Evolutionary conservation across 2,329 filamentous ascomycete genomes (phyloP).

Genomic region (Cladosporium sp.): DNA sequence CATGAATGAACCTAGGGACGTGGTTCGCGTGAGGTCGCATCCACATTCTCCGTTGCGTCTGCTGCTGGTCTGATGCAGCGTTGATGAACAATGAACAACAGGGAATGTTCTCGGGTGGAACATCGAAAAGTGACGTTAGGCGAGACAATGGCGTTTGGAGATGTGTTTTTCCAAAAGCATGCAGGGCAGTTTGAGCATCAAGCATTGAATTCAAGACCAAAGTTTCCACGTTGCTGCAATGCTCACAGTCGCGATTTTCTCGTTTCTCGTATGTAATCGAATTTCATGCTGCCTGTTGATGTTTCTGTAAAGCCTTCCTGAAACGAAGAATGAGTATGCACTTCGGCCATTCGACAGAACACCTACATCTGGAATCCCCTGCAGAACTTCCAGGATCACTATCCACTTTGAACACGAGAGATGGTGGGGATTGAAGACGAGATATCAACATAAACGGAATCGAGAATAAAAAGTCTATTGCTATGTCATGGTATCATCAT

Average conservation of each 20-base stretch:
- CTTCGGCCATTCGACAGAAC: no score
- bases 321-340: no score
- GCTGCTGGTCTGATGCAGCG: neutral
- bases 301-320: neutral
- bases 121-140: neutral
- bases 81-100: neutral
- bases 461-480: neutral
- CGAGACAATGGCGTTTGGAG: neutral
- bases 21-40: neutral
- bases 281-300: neutral
- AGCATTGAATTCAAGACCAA: neutral
- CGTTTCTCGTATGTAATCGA: neutral
- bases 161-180: neutral
- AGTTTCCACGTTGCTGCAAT: neutral
- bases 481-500: slow-evolving; percentile 14
- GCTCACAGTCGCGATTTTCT: neutral
- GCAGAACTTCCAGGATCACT: neutral
- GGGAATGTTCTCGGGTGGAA: neutral
- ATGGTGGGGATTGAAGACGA: neutral
- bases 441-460: neutral
- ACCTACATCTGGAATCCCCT: no score
- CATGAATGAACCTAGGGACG: no score
- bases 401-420: neutral
- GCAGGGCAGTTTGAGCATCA: neutral
- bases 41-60: neutral